Evolutionary conservation across 768 basidiomycete genomes (phyloP), one percentile per base, ranked within the genome.

Genomic region (Mycena albidolilacea): DNA sequence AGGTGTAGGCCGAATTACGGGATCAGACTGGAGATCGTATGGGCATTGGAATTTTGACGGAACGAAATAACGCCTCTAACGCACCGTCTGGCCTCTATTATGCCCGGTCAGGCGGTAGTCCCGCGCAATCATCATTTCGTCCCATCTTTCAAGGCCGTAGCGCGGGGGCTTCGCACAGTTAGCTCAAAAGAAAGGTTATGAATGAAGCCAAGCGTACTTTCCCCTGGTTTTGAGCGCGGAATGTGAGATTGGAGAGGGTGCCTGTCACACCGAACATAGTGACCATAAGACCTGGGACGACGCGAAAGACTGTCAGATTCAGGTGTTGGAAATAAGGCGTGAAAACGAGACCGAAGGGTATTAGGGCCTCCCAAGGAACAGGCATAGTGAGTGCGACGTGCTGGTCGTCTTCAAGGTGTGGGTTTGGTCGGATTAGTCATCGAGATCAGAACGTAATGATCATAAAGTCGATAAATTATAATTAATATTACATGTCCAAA

Each of bases 331-430:
- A 23, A 39, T 37, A 68, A 61, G 46, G 70, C 76, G 67, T 54
- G 57, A 59, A 62, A 63, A 62, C 73, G 70, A 79, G 52, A 97
- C 97, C 97, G 79, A 97, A 97, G 59, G 97, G 97, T 86, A 99
- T 95, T 77, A 98, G 89, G 64, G 97, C 96, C 86, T 99, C 97
- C 93, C 95, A 98, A 77, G 97, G 97, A 77, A 98, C 93, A 68
- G 97, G 97, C 97, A 97, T 97, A 77, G 75, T 87, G 81, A 7
- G 19, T 15, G 59, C 15, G n/a, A 60, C 19, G 10, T 35, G 7
- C 52, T 57, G 35, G 66, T 41, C 37, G 44, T 41, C 48, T 64
- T 11, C 30, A 48, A 39, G 5, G 19, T 44, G 0, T n/a, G 21
- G 19, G 19, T 64, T 65, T 71, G 64, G 59, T 58, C 57, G 55